Percentiles rank a stretch among this genome's conserved stretches.
These are phyloP conservation scores for Sporothrix mexicana DNA, from an alignment of 2,329 filamentous ascomycete species.

Conservation along the genomic window DNA sequence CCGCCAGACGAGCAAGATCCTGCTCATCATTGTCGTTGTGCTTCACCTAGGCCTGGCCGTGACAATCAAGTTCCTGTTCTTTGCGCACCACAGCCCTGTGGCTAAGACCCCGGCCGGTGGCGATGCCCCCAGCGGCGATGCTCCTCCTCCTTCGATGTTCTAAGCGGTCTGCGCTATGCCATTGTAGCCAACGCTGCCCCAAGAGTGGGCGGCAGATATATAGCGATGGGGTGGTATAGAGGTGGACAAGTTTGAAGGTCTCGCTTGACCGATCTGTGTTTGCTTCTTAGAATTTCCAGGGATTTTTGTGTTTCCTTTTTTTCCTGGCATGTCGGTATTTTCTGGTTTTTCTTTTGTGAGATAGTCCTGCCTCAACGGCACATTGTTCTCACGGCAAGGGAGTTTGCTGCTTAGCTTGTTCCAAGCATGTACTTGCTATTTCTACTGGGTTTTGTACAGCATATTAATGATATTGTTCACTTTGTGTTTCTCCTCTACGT, in stretches of 20 bases:
- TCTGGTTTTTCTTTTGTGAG: neutral
- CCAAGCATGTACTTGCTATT: neutral
- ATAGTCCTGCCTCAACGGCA: neutral
- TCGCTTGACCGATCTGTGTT: no score
- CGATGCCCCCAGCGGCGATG: conserved; percentile 24
- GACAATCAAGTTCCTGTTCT: conserved; percentile 96
- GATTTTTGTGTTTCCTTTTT: neutral
- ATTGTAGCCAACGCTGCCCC: neutral
- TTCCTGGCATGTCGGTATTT: neutral
- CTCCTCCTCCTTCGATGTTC: conserved; percentile 38
- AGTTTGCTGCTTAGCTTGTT: conserved; percentile 14
- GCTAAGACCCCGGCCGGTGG: conserved; percentile 27
- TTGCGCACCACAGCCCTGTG: conserved; percentile 74
- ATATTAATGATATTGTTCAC: conserved; percentile 10
- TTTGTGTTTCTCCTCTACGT: neutral
- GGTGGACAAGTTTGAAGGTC: neutral
- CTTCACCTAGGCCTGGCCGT: conserved; percentile 89
- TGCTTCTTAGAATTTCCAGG: neutral
- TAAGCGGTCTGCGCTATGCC: neutral
- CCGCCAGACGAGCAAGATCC: conserved; percentile 84
- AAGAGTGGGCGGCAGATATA: neutral
- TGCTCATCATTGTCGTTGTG: conserved; percentile 81
- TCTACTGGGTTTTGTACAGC: neutral
- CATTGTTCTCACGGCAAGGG: neutral
- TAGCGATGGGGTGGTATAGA: neutral